Percentiles rank a stretch among this genome's conserved stretches.
Conservation (phyloP, 1,139 yeast genomes). For the Geotrichum citri-aurantii region DNA sequence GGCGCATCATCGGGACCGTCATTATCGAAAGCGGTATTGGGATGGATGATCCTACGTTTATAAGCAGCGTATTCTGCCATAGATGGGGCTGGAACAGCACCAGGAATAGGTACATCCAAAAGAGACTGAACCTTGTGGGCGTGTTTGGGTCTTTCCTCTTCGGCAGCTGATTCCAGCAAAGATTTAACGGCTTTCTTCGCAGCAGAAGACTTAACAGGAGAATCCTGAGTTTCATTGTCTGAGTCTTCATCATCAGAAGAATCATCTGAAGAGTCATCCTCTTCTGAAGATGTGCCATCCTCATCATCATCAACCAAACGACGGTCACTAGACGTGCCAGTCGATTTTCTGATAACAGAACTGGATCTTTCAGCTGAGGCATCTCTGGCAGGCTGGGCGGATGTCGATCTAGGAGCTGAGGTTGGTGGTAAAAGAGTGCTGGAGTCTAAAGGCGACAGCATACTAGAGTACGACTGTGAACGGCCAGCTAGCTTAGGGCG, state of each 20-base stretch:
- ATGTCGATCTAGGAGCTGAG: not conserved
- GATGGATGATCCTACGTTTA: conserved; percentile 42
- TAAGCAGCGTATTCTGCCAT: conserved; percentile 46
- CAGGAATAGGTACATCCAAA: conserved; percentile 13
- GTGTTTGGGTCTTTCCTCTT: not conserved
- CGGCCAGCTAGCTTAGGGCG: conserved; percentile 2
- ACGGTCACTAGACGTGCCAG: not conserved
- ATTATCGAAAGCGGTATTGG: conserved; percentile 35
- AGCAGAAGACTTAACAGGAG: conserved; percentile 19
- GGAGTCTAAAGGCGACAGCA: not conserved
- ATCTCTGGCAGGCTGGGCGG: not conserved
- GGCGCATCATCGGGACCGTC: conserved; percentile 41
- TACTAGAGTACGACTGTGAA: conserved; percentile 6
- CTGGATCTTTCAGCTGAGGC: conserved; percentile 17
- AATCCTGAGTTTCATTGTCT: not conserved
- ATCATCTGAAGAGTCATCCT: conserved; percentile 2
- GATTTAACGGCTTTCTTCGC: not conserved
- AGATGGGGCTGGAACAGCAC: conserved; percentile 45
- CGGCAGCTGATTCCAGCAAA: not conserved
- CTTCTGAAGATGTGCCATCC: not conserved
- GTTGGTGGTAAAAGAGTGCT: not conserved
- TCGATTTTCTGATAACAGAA: not conserved
- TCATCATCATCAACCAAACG: conserved; percentile 34
- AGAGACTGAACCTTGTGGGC: conserved; percentile 1
- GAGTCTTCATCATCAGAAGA: conserved; percentile 2